Evolutionary conservation across 768 basidiomycete species (phyloP).

Genomic region (Termitomyces titanicus): DNA sequence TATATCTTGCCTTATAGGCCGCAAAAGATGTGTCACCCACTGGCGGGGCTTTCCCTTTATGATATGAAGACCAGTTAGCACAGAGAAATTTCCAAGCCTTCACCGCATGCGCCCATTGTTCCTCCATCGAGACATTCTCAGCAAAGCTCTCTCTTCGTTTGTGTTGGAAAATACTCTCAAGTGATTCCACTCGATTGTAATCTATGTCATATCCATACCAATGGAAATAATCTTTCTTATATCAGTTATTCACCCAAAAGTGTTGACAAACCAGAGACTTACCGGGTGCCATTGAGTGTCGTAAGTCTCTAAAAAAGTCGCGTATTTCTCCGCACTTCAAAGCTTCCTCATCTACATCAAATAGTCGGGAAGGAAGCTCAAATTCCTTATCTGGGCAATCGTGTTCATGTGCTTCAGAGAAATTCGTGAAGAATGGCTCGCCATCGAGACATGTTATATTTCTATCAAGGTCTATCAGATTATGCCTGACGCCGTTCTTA

Average conservation of each 20-base stretch:
- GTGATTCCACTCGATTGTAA: background rate
- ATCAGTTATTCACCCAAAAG: background rate
- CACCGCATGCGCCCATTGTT: background rate
- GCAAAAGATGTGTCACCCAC: too few species aligned
- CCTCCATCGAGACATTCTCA: background rate
- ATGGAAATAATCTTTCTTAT: background rate
- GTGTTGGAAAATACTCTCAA: background rate
- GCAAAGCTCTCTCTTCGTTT: background rate
- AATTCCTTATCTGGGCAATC: background rate
- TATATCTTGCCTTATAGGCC: too few species aligned
- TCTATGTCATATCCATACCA: background rate
- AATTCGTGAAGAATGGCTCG: background rate
- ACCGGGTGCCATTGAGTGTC: too few species aligned
- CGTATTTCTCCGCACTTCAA: background rate
- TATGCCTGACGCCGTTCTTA: background rate
- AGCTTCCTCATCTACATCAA: background rate
- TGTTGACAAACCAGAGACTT: background rate
- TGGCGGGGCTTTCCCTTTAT: too few species aligned
- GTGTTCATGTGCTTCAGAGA: too few species aligned
- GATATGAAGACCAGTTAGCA: too few species aligned
- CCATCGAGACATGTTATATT: too few species aligned
- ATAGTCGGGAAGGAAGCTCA: background rate
- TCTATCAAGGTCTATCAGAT: background rate
- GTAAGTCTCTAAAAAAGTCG: background rate
- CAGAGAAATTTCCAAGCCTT: background rate